Conservation (phyloP, 495 filamentous ascomycete species). For the Aspergillus affinis region DNA sequence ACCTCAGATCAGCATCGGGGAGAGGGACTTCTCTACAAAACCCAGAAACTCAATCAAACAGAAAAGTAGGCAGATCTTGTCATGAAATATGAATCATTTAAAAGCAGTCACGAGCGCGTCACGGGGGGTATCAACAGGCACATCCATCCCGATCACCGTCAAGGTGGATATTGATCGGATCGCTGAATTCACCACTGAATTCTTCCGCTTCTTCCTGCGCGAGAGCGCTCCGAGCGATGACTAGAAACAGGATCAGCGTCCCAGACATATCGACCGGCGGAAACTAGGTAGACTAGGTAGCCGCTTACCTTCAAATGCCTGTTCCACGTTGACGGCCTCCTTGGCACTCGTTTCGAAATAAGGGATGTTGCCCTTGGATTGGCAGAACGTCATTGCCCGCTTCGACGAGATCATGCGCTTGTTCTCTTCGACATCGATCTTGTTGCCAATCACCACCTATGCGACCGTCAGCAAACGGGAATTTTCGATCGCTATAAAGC, state of each 20-base stretch:
- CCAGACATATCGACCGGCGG: conserved; percentile 1
- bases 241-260: conserved; percentile 43
- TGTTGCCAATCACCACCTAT: conserved; percentile 93
- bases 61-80: conserved; percentile 9
- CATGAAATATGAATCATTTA: conserved; percentile 10
- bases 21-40: conserved; percentile 17
- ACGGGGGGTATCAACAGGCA: conserved; percentile 64
- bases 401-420: conserved; percentile 95
- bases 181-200: conserved; percentile 86
- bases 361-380: conserved; percentile 93
- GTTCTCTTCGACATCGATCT: conserved; percentile 98
- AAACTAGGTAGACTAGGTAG: background rate
- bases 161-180: conserved; percentile 95
- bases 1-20: conserved; percentile 1
- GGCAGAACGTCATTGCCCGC: conserved; percentile 94
- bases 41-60: conserved; percentile 6
- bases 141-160: conserved; percentile 90
- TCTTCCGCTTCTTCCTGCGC: conserved; percentile 96
- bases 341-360: conserved; percentile 99
- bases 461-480: background rate
- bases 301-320: conserved; percentile 89
- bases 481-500: background rate
- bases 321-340: conserved; percentile 96
- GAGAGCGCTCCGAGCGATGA: conserved; percentile 94
- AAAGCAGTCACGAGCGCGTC: conserved; percentile 28